Conservation (phyloP, 2,329 filamentous ascomycete species). For the Tolypocladium cylindrosporum region DNA sequence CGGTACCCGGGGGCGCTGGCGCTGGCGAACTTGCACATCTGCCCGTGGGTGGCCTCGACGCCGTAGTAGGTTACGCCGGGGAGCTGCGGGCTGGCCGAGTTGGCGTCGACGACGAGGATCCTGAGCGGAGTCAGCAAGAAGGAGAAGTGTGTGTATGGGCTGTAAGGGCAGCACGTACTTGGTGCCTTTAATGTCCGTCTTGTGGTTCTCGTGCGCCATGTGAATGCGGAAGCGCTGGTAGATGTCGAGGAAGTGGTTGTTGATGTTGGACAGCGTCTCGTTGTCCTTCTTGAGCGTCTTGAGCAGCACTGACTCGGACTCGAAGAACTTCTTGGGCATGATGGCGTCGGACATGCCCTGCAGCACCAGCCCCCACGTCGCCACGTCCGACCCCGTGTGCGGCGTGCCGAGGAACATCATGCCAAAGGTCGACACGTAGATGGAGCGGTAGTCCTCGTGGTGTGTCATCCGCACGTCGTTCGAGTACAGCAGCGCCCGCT, state of each 20-base stretch:
- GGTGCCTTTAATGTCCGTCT: conserved; percentile 57
- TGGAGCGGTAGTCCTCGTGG: conserved; percentile 54
- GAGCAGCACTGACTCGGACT: conserved; percentile 57
- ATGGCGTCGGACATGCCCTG: conserved; percentile 59
- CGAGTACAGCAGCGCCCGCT: conserved; percentile 59
- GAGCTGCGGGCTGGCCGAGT: conserved; percentile 58
- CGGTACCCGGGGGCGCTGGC: conserved; percentile 55
- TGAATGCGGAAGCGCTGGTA: conserved; percentile 62
- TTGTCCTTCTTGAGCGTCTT: conserved; percentile 64
- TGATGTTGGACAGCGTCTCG: conserved; percentile 65
- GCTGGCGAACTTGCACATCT: conserved; percentile 63
- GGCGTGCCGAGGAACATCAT: conserved; percentile 71
- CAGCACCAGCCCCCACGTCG: conserved; percentile 56
- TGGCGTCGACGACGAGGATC: conserved; percentile 57
- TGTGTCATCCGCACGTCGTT: conserved; percentile 48
- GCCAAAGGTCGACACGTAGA: conserved; percentile 66
- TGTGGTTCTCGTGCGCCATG: conserved; percentile 67
- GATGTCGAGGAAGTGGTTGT: conserved; percentile 61
- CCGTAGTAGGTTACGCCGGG: conserved; percentile 63
- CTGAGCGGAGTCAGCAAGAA: conserved; percentile 10
- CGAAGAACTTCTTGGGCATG: conserved; percentile 55
- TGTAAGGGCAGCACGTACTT: conserved; percentile 25
- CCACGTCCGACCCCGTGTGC: conserved; percentile 59
- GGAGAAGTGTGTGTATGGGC: not conserved
- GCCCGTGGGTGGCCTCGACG: conserved; percentile 62